These are phyloP conservation scores for Hymenoscyphus fructigenus DNA, from an alignment of 2,329 filamentous ascomycete genomes.

Conservation along the genomic window DNA sequence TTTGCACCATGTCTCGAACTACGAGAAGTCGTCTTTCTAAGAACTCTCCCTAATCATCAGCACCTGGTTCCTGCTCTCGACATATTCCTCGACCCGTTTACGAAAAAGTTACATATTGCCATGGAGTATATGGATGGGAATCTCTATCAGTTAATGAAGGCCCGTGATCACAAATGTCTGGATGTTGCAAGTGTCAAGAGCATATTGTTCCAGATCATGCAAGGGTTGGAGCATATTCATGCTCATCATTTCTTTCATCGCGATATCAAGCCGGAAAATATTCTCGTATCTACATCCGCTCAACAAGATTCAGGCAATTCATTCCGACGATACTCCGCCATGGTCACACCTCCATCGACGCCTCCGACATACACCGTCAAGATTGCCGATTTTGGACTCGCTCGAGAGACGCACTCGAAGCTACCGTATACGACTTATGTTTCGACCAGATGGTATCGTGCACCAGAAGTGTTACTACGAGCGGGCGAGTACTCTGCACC, in stretches of 20 bases:
- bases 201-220: slow-evolving; percentile 95
- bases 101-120: slow-evolving; percentile 92
- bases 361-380: slow-evolving; percentile 95
- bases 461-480: slow-evolving; percentile 88
- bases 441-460: slow-evolving; percentile 92
- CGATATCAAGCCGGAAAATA: slow-evolving; percentile 99
- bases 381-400: slow-evolving; percentile 96
- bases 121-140: slow-evolving; percentile 99
- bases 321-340: slow-evolving; percentile 87
- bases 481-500: slow-evolving; percentile 97
- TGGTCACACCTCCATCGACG: slow-evolving; percentile 93
- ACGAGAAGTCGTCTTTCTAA: slow-evolving; percentile 93
- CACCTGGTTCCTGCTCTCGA: slow-evolving; percentile 97
- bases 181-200: slow-evolving; percentile 94
- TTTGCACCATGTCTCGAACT: slow-evolving; percentile 88
- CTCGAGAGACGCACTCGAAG: slow-evolving; percentile 95
- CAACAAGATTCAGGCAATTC: slow-evolving; percentile 75
- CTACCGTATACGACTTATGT: slow-evolving; percentile 97
- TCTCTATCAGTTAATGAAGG: slow-evolving; percentile 98
- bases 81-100: slow-evolving; percentile 96
- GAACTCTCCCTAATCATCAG: slow-evolving; percentile 80
- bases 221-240: slow-evolving; percentile 95
- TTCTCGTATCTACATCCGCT: slow-evolving; percentile 86
- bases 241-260: slow-evolving; percentile 97
- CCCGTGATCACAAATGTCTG: slow-evolving; percentile 89